Percentiles rank a stretch among this genome's conserved stretches.
Conservation (phyloP, 148 eudicot genomes). For the Beta vulgaris region DNA sequence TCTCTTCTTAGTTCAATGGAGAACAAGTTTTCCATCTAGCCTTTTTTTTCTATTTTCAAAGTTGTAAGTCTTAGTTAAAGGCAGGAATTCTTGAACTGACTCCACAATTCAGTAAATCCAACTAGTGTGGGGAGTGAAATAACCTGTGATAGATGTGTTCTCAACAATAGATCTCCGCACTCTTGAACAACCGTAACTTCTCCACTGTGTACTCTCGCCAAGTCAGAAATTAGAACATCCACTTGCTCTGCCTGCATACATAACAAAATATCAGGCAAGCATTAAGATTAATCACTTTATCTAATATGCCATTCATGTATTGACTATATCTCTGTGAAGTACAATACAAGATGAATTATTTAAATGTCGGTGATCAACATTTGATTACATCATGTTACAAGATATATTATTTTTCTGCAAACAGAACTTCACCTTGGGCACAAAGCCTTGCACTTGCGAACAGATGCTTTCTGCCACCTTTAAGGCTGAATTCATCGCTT, state of each 20-base stretch:
- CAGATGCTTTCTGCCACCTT: constrained; percentile 54
- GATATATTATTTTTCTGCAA: too few species aligned
- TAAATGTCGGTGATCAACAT: too few species aligned
- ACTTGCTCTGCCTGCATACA: constrained; percentile 66
- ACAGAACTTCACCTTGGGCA: constrained; percentile 46
- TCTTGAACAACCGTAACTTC: constrained; percentile 58
- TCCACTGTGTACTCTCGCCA: constrained; percentile 54
- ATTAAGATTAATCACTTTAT: background rate
- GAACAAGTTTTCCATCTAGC: too few species aligned
- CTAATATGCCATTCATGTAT: background rate
- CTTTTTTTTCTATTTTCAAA: too few species aligned
- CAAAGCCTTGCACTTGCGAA: constrained; percentile 41
- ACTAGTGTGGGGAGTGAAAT: too few species aligned
- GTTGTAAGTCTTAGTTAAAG: too few species aligned
- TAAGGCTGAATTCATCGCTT: constrained; percentile 52
- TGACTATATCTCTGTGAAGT: too few species aligned
- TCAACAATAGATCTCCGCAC: constrained; percentile 53
- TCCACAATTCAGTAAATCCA: too few species aligned
- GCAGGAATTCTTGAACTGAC: too few species aligned
- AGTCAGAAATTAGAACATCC: constrained; percentile 45
- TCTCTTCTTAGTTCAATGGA: too few species aligned
- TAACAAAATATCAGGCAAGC: background rate
- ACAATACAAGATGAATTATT: too few species aligned
- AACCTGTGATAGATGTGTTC: constrained; percentile 54
- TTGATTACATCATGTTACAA: too few species aligned